Evolutionary conservation across 2,329 filamentous ascomycete species (phyloP).

Genomic region (Nigrospora oryzae): DNA sequence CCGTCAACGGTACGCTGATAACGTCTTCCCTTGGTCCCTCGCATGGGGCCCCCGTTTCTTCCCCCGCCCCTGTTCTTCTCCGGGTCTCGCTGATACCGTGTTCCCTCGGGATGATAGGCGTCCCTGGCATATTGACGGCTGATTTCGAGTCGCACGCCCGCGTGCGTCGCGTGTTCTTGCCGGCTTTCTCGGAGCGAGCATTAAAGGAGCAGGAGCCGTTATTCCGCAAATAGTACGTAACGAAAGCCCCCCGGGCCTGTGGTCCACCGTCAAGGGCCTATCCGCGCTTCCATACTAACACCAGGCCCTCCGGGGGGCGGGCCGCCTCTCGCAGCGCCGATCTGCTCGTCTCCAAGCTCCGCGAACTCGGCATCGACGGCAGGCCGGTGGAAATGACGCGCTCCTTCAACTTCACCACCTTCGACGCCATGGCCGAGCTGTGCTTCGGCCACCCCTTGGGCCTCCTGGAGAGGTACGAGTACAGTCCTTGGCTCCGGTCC

Average conservation of each 20-base stretch:
- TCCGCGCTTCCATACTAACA: not conserved
- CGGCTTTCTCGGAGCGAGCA: constrained; percentile 12
- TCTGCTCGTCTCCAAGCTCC: constrained; percentile 25
- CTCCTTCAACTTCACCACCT: constrained; percentile 11
- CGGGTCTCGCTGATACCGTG: too few relatives aligned
- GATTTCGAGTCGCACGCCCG: constrained; percentile 8
- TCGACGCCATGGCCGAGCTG: constrained; percentile 13
- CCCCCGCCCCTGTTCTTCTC: not conserved
- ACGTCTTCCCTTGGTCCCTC: not conserved
- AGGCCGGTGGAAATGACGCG: constrained; percentile 10
- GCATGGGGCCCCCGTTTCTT: not conserved
- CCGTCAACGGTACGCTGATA: constrained; percentile 8
- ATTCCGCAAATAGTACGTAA: constrained; percentile 20
- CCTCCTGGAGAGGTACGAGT: constrained; percentile 9
- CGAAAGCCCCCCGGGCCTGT: not conserved
- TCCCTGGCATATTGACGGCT: constrained; percentile 9
- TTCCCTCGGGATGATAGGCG: not conserved
- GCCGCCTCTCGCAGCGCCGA: constrained; percentile 11
- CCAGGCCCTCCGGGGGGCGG: not conserved
- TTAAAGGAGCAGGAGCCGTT: constrained; percentile 11
- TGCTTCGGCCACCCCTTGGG: constrained; percentile 11
- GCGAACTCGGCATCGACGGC: constrained; percentile 12
- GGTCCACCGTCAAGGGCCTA: not conserved
- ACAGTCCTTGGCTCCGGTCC: constrained; percentile 11
- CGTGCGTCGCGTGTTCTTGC: constrained; percentile 9